Conservation (phyloP, 1,139 yeast genomes). For the Suhomyces bolitotheri region DNA sequence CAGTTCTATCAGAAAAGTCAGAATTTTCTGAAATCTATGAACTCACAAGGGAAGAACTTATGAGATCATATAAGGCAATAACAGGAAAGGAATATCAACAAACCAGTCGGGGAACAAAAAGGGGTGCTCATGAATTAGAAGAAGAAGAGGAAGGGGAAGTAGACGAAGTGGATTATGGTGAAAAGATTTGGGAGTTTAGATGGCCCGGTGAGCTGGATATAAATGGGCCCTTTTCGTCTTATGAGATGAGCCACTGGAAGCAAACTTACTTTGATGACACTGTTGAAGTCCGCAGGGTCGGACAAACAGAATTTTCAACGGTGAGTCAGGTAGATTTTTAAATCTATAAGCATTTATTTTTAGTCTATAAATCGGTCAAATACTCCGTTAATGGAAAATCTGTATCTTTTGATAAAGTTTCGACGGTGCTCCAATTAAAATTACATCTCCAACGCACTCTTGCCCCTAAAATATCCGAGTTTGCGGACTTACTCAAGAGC, state of each 20-base stretch:
- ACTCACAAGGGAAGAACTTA: conserved; percentile 56
- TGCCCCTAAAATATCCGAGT: conserved; percentile 60
- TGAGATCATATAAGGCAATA: conserved; percentile 50
- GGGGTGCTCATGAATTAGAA: conserved; percentile 8
- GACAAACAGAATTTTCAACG: neutral
- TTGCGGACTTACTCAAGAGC: conserved; percentile 48
- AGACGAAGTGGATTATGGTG: conserved; percentile 28
- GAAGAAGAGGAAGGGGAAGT: too few species aligned
- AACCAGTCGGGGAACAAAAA: conserved; percentile 10
- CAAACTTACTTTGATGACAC: conserved; percentile 53
- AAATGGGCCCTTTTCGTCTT: conserved; percentile 60
- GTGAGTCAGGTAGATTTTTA: too few species aligned
- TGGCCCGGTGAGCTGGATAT: conserved; percentile 54
- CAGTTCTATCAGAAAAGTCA: conserved; percentile 41
- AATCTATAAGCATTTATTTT: neutral
- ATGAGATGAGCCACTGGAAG: conserved; percentile 64
- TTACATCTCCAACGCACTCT: conserved; percentile 67
- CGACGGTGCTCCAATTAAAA: conserved; percentile 53
- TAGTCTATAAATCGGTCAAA: conserved; percentile 13
- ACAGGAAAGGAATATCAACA: conserved; percentile 44
- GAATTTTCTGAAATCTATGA: conserved; percentile 53
- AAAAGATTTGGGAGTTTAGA: conserved; percentile 57
- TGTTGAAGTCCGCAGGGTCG: conserved; percentile 34
- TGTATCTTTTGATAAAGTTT: conserved; percentile 51
- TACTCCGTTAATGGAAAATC: conserved; percentile 57